Conservation (phyloP, 2,329 filamentous ascomycete species). For the Stagonosporopsis vannaccii region DNA sequence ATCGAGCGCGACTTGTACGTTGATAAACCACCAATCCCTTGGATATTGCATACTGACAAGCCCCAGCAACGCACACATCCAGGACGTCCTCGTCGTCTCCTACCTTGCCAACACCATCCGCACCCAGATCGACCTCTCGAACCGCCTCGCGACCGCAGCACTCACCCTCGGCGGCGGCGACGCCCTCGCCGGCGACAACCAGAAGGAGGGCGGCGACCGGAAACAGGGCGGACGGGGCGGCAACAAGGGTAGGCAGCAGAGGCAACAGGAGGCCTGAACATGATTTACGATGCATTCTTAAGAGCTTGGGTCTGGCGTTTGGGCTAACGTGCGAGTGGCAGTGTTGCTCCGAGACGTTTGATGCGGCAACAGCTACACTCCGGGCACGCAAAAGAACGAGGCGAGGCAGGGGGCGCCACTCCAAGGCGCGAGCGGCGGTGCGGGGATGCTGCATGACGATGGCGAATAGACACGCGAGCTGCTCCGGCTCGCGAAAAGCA, state of each 20-base stretch:
- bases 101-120: slow-evolving; percentile 99
- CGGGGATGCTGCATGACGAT: slow-evolving; percentile 11
- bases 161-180: slow-evolving; percentile 57
- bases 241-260: slow-evolving; percentile 44
- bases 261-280: slow-evolving; percentile 42
- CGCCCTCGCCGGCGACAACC: slow-evolving; percentile 44
- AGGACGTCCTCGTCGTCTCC: slow-evolving; percentile 97
- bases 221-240: slow-evolving; percentile 40
- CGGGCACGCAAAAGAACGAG: slow-evolving; percentile 14
- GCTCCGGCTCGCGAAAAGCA: not conserved
- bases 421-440: slow-evolving; percentile 6
- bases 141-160: slow-evolving; percentile 78
- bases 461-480: not conserved
- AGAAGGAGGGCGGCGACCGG: slow-evolving; percentile 44
- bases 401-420: not conserved
- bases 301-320: slow-evolving; percentile 32
- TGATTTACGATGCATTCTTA: slow-evolving; percentile 24
- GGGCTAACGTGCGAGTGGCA: slow-evolving; percentile 23
- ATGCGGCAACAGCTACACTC: slow-evolving; percentile 11
- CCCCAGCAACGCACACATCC: slow-evolving; percentile 92
- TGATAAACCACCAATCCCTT: not conserved
- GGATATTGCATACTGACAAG: slow-evolving; percentile 35
- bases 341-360: slow-evolving; percentile 15
- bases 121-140: slow-evolving; percentile 97
- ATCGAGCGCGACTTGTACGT: slow-evolving; percentile 92